Conservation (phyloP, 2,329 filamentous ascomycete genomes). For the Diplodia intermedia region DNA sequence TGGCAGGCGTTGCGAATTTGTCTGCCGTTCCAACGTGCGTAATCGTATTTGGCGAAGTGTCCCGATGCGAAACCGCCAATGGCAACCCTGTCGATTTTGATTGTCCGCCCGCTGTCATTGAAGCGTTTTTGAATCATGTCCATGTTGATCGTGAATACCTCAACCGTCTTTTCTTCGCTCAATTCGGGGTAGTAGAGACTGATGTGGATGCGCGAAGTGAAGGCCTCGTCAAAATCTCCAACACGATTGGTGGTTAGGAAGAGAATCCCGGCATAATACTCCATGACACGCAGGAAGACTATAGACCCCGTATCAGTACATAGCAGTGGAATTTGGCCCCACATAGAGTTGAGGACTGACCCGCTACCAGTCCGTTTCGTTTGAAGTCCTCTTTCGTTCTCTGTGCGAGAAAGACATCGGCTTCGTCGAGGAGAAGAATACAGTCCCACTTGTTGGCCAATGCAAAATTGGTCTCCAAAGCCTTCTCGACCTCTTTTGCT, state of each 20-base stretch:
- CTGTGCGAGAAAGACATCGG: neutral
- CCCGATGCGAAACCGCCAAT: neutral
- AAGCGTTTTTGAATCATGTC: neutral
- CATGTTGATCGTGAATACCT: neutral
- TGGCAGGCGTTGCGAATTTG: constrained; percentile 1
- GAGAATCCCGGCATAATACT: constrained; percentile 38
- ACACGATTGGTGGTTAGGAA: constrained; percentile 47
- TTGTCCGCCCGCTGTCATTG: neutral
- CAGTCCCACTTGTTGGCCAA: constrained; percentile 1
- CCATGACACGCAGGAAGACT: constrained; percentile 32
- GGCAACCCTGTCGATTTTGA: neutral
- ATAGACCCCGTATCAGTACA: too few relatives aligned
- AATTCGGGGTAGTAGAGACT: constrained; percentile 52
- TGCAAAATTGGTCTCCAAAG: neutral
- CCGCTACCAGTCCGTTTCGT: neutral
- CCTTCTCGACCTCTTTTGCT: neutral
- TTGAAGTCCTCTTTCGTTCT: neutral
- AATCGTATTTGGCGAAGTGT: neutral
- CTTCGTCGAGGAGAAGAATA: neutral
- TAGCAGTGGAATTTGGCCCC: too few relatives aligned
- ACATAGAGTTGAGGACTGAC: fast-evolving
- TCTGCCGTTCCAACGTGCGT: neutral
- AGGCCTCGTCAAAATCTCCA: constrained; percentile 39
- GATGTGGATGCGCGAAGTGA: constrained; percentile 31
- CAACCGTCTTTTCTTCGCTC: neutral